Percentiles rank a stretch among this genome's conserved stretches.
phyloP scores from a whole-genome alignment of 108 stramenopile species.

The Discostella pseudostelligera region DNA sequence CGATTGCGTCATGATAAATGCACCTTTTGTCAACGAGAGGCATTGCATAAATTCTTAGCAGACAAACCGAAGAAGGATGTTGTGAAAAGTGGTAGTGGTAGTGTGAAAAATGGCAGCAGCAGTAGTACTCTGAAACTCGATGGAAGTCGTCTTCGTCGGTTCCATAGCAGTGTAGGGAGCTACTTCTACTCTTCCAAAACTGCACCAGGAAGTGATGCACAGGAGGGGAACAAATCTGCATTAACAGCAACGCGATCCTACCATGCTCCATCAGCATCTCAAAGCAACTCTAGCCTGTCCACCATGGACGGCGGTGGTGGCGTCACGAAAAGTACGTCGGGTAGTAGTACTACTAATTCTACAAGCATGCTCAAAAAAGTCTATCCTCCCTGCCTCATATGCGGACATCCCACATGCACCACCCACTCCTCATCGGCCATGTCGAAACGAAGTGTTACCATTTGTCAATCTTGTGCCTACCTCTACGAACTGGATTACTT shows the following conservation, averaged over 20 bases:
- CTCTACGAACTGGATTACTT: conserved; percentile 71
- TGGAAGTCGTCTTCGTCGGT: background rate
- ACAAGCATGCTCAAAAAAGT: background rate
- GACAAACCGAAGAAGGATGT: conserved; percentile 4
- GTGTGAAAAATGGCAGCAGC: background rate
- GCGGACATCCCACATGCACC: conserved; percentile 44
- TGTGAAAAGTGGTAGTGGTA: background rate
- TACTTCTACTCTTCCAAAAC: background rate
- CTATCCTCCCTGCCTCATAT: conserved; percentile 38
- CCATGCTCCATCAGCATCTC: too few species aligned
- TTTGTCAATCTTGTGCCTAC: conserved; percentile 55
- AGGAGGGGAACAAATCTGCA: background rate
- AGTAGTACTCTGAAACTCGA: background rate
- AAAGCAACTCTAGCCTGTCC: background rate
- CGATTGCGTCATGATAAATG: conserved; percentile 30
- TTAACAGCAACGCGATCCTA: too few species aligned
- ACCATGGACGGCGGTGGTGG: background rate
- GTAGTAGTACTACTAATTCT: too few species aligned
- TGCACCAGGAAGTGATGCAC: background rate
- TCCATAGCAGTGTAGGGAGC: background rate
- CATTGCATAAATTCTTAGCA: conserved; percentile 15
- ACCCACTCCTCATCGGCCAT: conserved; percentile 49
- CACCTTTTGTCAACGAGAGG: conserved; percentile 36
- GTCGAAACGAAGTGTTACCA: conserved; percentile 46
- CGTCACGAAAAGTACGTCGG: background rate